Base-by-base conservation (phyloP, 768 basidiomycete species). In the Daedaleopsis sinensis region DNA sequence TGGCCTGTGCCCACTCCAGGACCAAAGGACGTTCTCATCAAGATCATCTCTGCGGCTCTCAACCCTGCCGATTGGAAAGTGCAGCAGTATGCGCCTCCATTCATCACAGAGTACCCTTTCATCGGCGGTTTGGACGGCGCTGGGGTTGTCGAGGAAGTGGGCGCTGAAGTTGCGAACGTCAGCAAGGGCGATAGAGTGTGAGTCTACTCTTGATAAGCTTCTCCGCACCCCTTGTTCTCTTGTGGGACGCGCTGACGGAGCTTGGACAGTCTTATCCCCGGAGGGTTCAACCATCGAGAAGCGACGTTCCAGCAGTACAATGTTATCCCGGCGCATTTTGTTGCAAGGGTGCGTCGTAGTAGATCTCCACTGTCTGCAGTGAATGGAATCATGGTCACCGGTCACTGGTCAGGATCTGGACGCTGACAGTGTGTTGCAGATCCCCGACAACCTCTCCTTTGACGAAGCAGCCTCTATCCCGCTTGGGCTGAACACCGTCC, bases 21-120 rank as follows among this genome's bases (percentile, higher is more conserved):
- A 11, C 76, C 79, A 3, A 79, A 79, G 52, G 81, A 84, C 64
- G 67, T 84, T 24, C 76, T 85, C 47, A 69, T 84, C 67, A 78
- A 78, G 67, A 68, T 84, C 55, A 71, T 76, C 49, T 74, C 84
- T 4, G 76, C 81, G 0, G 78, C 80, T 3, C 70, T 85, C 51
- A 84, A 85, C 62, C 85, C 85, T 2, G 76, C 78, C 15, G 85
- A 86, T 60, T 82, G 81, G 71, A 83, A 82, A 67, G 75, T 83
- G 32, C 81, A 81, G 58, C 10, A 5, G 8, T 15, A 15, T 15
- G 18, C 16, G 16, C 44, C 21, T 18, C 35, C 51, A 19, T 61
- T 70, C 59, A 56, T 70, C 55, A 51, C 62, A 9, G 15, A 57
- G 24, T 73, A 50, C 62, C 73, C 68, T 5, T 63, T 39, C 37